Evolutionary conservation across 2,329 filamentous ascomycete species (phyloP), one percentile per base, ranked within the genome.

Genomic region (Verruconis gallopava): DNA sequence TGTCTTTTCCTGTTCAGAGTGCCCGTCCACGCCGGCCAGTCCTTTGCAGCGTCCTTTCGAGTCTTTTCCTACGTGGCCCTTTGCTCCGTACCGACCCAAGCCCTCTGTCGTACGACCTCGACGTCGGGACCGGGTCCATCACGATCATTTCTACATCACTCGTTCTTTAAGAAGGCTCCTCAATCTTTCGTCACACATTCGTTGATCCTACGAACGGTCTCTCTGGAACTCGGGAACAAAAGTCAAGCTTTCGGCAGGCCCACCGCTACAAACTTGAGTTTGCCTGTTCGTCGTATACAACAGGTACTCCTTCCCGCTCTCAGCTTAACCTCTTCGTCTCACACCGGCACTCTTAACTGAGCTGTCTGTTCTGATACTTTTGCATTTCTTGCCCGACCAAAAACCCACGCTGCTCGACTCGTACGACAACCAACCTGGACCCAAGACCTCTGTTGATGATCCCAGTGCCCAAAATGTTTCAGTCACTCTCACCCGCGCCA

Each of bases 291-390:
- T 11, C 18, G 11, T 17, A 9, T 9, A 21, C 30, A 35, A 42
- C 30, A 2, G 6, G 20, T 17, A 21, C 6, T 3, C 21, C 19
- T 11, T 9, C 5, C 12, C 18, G 22, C 5, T 5, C 9, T 12
- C 30, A 21, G 11, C 14, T 21, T 21, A 36, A 17, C 32, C 19
- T 3, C 21, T 13, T 19, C 19, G 19, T 21, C 21, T 19, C 15
- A n/a, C n/a, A 12, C 14, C 17, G 41, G 36, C 41, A 38, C 41
- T 43, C 41, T 43, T 43, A 17, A 22, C 35, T 43, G 41, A 43
- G 41, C 35, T 39, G 35, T 18, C 34, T 18, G 17, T n/a, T n/a
- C n/a, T n/a, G n/a, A n/a, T n/a, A n/a, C n/a, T 15, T 18, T 14
- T 15, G 41, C 41, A 21, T 21, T 30, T 38, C 18, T 21, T 25